Evolutionary conservation across 2,329 filamentous ascomycete species (phyloP).

Genomic region (Hypocreales sp.): DNA sequence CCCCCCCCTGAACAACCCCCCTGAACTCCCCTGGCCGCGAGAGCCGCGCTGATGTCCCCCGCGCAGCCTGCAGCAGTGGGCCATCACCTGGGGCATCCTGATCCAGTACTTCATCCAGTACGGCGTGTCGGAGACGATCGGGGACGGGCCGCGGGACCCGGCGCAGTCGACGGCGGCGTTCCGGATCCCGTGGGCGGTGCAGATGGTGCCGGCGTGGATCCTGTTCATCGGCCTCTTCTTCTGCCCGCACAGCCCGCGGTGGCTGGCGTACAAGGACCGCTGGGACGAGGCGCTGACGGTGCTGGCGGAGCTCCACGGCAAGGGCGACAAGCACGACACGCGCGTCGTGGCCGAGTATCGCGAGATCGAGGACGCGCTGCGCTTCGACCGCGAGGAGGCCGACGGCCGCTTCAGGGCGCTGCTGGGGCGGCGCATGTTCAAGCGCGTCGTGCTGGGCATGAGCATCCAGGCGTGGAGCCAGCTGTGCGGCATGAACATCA

Average conservation of each 20-base stretch:
- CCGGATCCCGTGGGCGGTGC: slow-evolving; percentile 46
- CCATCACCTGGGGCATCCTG: slow-evolving; percentile 54
- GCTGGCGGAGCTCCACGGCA: slow-evolving; percentile 42
- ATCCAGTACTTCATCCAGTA: slow-evolving; percentile 56
- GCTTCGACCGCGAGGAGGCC: slow-evolving; percentile 36
- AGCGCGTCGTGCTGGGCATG: slow-evolving; percentile 41
- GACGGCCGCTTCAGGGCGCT: slow-evolving; percentile 33
- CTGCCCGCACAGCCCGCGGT: slow-evolving; percentile 50
- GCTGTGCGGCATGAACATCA: slow-evolving; percentile 43
- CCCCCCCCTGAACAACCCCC: neutral
- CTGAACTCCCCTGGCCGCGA: neutral
- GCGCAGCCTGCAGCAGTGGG: slow-evolving; percentile 45
- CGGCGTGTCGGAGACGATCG: slow-evolving; percentile 35
- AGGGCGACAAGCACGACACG: slow-evolving; percentile 37
- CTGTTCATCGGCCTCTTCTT: slow-evolving; percentile 42
- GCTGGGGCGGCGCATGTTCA: slow-evolving; percentile 32
- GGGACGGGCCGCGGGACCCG: slow-evolving; percentile 31
- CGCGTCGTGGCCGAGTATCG: slow-evolving; percentile 48
- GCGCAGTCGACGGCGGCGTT: slow-evolving; percentile 37
- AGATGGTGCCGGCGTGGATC: slow-evolving; percentile 37
- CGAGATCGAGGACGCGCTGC: slow-evolving; percentile 40
- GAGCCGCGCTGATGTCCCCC: no score
- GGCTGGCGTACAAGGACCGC: slow-evolving; percentile 52
- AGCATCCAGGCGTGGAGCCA: slow-evolving; percentile 45
- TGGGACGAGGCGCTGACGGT: slow-evolving; percentile 49